Percentiles rank a stretch among this genome's conserved stretches.
These are phyloP conservation scores for Metarhizium humberi DNA, from an alignment of 2,329 filamentous ascomycete genomes.

Conservation along the genomic window DNA sequence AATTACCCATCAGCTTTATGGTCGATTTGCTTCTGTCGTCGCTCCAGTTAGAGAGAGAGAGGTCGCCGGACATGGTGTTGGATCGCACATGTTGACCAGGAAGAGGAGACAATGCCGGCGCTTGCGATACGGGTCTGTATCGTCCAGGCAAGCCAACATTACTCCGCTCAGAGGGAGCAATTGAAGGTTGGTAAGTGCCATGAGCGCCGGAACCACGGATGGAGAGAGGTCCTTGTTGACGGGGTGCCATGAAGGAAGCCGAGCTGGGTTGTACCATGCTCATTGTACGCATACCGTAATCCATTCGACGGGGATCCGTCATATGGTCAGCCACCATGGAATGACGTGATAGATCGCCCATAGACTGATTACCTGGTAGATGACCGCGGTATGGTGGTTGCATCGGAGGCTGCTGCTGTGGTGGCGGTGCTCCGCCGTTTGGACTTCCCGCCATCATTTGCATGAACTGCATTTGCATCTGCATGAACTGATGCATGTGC, in stretches of 20 bases:
- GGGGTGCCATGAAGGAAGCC: constrained; percentile 45
- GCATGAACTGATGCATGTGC: constrained; percentile 81
- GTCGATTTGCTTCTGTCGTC: constrained; percentile 23
- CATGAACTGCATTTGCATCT: constrained; percentile 94
- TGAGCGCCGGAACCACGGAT: constrained; percentile 23
- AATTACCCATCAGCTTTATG: constrained; percentile 28
- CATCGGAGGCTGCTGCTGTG: constrained; percentile 17
- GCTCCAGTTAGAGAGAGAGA: constrained; percentile 22
- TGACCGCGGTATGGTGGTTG: constrained; percentile 13
- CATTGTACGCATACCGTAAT: constrained; percentile 57
- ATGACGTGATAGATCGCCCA: constrained; percentile 34
- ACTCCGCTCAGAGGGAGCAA: constrained; percentile 91
- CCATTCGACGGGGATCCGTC: constrained; percentile 33
- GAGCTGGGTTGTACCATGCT: constrained; percentile 71
- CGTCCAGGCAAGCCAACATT: constrained; percentile 83
- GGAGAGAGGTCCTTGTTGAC: constrained; percentile 22
- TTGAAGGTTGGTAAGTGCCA: constrained; percentile 71
- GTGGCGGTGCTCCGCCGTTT: constrained; percentile 14
- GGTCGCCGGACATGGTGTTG: constrained; percentile 23
- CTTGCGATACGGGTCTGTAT: constrained; percentile 79
- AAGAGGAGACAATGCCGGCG: constrained; percentile 24
- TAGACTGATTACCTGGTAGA: constrained; percentile 27
- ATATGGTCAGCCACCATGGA: constrained; percentile 39
- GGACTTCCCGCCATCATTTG: constrained; percentile 58
- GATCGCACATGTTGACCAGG: constrained; percentile 21